Conservation (phyloP, 148 eudicot genomes). For the Fagopyrum tataricum region DNA sequence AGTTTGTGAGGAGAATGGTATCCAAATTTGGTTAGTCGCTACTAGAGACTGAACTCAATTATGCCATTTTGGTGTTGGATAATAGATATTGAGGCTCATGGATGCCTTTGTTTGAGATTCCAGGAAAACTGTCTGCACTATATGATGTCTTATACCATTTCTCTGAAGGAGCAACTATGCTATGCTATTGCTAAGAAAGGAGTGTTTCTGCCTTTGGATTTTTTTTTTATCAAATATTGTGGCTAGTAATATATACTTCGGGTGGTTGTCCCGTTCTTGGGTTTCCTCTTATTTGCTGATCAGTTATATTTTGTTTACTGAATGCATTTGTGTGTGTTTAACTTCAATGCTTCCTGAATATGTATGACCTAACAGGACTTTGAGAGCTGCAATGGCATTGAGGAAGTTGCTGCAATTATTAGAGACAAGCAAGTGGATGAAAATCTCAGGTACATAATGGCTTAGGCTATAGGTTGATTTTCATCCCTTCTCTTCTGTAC, state of each 20-base stretch:
- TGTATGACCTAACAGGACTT: slow-evolving; percentile 50
- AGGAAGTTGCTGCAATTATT: slow-evolving; percentile 83
- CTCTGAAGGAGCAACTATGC: not conserved
- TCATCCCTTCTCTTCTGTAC: too few relatives aligned
- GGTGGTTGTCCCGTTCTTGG: not conserved
- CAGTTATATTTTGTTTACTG: not conserved
- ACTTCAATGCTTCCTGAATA: not conserved
- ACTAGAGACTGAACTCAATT: not conserved
- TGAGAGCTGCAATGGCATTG: slow-evolving; percentile 83
- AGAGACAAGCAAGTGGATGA: slow-evolving; percentile 90
- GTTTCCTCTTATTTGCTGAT: not conserved
- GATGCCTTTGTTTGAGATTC: too few relatives aligned
- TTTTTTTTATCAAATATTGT: not conserved
- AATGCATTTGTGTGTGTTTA: not conserved
- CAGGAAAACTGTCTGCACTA: not conserved
- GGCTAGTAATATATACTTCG: not conserved
- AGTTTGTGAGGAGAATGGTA: not conserved
- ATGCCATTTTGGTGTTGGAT: not conserved
- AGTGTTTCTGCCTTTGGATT: not conserved
- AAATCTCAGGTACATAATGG: slow-evolving; percentile 54
- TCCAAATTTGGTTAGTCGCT: not conserved
- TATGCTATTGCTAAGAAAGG: not conserved
- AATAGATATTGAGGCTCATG: too few relatives aligned
- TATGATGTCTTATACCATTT: not conserved
- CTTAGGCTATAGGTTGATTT: not conserved